Conservation (phyloP, 1,284 basidiomycete genomes). For the Cutaneotrichosporon spelunceum region DNA sequence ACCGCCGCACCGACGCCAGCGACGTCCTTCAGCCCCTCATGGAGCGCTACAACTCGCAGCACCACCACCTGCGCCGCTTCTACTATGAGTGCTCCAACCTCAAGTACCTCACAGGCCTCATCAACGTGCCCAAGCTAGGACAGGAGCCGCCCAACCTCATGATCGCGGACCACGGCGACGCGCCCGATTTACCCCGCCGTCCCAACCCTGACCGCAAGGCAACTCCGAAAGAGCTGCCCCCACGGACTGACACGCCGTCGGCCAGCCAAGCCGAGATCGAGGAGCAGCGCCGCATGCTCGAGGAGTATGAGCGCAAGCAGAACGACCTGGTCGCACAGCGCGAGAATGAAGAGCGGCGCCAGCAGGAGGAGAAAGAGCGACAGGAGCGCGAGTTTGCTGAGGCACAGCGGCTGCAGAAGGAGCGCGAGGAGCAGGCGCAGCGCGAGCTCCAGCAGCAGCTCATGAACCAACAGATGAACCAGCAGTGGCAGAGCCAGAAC, state of each 20-base stretch:
- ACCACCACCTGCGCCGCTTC: conserved; percentile 86
- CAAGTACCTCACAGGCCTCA: conserved; percentile 89
- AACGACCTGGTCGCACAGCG: conserved; percentile 71
- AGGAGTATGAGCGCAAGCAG: conserved; percentile 96
- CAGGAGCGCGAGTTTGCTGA: conserved; percentile 87
- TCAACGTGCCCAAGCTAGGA: conserved; percentile 93
- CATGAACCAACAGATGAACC: conserved; percentile 63
- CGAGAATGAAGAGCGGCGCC: conserved; percentile 75
- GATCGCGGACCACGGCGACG: conserved; percentile 55
- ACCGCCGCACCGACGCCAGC: conserved; percentile 78
- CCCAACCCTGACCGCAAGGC: conserved; percentile 60
- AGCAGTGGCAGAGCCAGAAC: conserved; percentile 54
- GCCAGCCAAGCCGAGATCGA: conserved; percentile 75
- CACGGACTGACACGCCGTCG: conserved; percentile 58
- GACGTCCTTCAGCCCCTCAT: conserved; percentile 83
- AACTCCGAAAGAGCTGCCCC: conserved; percentile 62
- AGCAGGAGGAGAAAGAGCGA: conserved; percentile 71
- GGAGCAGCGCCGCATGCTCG: conserved; percentile 92
- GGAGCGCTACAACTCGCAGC: conserved; percentile 80
- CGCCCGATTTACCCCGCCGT: conserved; percentile 82
- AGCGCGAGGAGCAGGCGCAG: conserved; percentile 80
- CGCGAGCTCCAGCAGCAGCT: conserved; percentile 65
- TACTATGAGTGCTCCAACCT: conserved; percentile 97
- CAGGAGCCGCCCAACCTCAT: conserved; percentile 93
- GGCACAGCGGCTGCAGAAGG: conserved; percentile 59